Evolutionary conservation across 768 basidiomycete species (phyloP).

Genomic region (Mycena epipterygia): DNA sequence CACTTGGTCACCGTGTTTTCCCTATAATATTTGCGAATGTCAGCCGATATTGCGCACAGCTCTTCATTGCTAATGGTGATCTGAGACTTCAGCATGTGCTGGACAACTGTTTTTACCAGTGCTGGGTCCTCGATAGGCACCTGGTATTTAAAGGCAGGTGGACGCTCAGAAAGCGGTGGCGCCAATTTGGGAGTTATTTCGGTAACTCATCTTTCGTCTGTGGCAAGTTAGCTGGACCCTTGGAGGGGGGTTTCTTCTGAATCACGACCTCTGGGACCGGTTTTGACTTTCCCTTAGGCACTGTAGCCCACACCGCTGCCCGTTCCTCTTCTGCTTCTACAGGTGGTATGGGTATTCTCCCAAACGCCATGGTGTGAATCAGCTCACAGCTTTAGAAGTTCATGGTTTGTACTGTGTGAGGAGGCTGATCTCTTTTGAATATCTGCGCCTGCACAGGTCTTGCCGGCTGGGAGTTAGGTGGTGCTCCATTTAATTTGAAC

Average conservation of each 20-base stretch:
- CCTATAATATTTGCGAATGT: not conserved
- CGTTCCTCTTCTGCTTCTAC: no score
- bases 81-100: not conserved
- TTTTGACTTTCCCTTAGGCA: no score
- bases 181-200: no score
- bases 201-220: no score
- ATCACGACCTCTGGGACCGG: no score
- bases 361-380: no score
- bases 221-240: no score
- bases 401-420: not conserved
- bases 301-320: no score
- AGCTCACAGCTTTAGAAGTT: not conserved
- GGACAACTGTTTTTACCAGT: not conserved
- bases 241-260: no score
- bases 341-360: no score
- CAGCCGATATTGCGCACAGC: not conserved
- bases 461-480: not conserved
- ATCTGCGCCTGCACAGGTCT: no score
- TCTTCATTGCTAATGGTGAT: not conserved
- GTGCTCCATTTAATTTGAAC: not conserved
- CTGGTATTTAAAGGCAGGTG: not conserved
- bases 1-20: not conserved
- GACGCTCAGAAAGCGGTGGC: not conserved
- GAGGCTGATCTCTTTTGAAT: not conserved
- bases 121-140: not conserved